Conservation (phyloP, 768 basidiomycete genomes). For the Tubosaeta brunneosetosa region DNA sequence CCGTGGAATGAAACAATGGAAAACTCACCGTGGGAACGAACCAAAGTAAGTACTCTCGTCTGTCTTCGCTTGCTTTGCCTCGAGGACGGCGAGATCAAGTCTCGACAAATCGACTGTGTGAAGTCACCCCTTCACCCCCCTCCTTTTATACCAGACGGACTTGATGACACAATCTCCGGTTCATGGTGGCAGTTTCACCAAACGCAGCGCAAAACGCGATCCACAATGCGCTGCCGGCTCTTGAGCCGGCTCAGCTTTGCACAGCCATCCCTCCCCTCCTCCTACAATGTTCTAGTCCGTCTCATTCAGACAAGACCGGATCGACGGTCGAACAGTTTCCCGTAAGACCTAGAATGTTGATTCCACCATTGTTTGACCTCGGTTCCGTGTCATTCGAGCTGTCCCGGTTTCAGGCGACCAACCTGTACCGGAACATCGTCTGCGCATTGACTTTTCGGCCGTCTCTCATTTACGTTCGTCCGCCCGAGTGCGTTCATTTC, state of each 20-base stretch:
- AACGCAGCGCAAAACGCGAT: conserved; percentile 2
- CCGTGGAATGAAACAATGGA: conserved; percentile 27
- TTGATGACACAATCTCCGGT: conserved; percentile 14
- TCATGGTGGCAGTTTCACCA: conserved; percentile 9
- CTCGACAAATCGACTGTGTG: neutral
- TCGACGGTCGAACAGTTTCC: conserved; percentile 10
- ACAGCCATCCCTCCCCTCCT: conserved; percentile 1
- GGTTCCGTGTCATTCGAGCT: neutral
- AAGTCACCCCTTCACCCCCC: conserved; percentile 4
- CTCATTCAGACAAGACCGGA: conserved; percentile 9
- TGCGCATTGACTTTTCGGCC: neutral
- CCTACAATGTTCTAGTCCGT: neutral
- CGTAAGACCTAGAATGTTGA: conserved; percentile 1
- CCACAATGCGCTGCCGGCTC: neutral
- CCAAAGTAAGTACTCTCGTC: conserved; percentile 10
- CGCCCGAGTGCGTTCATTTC: conserved; percentile 5
- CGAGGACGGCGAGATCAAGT: conserved; percentile 27
- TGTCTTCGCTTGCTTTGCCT: conserved; percentile 30
- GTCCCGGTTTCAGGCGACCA: conserved; percentile 3
- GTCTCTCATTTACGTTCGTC: conserved; percentile 16
- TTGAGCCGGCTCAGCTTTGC: conserved; percentile 18
- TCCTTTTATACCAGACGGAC: conserved; percentile 19
- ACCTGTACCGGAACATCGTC: neutral
- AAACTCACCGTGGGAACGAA: conserved; percentile 30
- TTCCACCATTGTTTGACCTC: neutral